Evolutionary conservation across 2,329 filamentous ascomycete genomes (phyloP), one percentile per base, ranked within the genome.

Genomic region (Westerdykella sp.): DNA sequence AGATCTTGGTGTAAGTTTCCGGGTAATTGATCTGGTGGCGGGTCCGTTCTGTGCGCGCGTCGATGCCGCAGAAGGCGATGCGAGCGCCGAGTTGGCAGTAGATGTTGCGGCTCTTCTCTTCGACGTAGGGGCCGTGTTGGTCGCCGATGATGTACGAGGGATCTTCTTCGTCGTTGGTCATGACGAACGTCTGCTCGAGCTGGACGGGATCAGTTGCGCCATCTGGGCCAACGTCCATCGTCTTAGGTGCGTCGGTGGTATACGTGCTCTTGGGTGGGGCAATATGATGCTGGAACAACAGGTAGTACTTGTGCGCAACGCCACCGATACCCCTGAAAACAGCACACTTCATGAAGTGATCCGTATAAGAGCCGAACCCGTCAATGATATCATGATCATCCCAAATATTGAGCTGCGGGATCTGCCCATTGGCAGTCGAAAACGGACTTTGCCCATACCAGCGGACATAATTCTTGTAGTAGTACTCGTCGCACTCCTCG

Each of bases 21-120:
- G 73, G 65, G 57, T 95, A 96, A 71, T 96, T 96, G 69, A 97
- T 82, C 68, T 95, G 89, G 59, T 94, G 88, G 31, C 91, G 81
- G 7, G 91, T 96, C 18, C 90, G 85, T 77, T 83, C 77, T n/a
- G 77, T 80, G 12, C 78, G 74, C 9, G 77, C 76, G 63, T 81
- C 76, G 56, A 78, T 70, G 63, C 81, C 78, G 40, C 76, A 60
- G 58, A 80, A 79, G 31, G 81, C 77, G 55, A 86, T 82, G 9
- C 85, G 75, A 47, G 76, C 77, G 34, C 80, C 80, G 4, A 84
- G 71, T 42, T 80, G 78, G 65, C 78, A 80, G 66, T 80, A 83
- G 47, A 84, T 69, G 59, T 68, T 81, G 39, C 79, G 70, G 50
- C 78, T 81, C 42, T 67, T 69, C 61, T 83, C 79, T 54, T 81